Percentiles rank a stretch among this genome's conserved stretches.
Evolutionary conservation across 2,329 filamentous ascomycete species (phyloP).

Genomic region (Stemphylium vesicarium): DNA sequence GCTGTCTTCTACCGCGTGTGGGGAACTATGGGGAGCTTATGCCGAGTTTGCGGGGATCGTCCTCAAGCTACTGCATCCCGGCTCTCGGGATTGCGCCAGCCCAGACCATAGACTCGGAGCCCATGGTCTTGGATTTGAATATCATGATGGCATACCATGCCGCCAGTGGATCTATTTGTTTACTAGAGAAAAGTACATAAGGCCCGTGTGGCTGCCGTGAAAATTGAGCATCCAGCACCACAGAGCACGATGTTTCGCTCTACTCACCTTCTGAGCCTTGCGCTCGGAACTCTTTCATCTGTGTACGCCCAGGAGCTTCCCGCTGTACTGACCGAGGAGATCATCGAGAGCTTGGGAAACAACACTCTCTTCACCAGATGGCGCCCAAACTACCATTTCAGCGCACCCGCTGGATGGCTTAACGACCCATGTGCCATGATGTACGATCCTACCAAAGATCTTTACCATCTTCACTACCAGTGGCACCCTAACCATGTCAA

Average conservation of each 20-base stretch:
- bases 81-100: conserved; percentile 17
- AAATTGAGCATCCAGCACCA: conserved; percentile 6
- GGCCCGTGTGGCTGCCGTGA: conserved; percentile 9
- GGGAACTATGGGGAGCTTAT: conserved; percentile 21
- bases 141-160: conserved; percentile 24
- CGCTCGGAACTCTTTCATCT: conserved; percentile 28
- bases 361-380: conserved; percentile 58
- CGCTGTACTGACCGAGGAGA: conserved; percentile 35
- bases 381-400: conserved; percentile 55
- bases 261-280: conserved; percentile 30
- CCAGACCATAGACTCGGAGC: conserved; percentile 20
- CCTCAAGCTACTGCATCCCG: conserved; percentile 24
- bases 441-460: conserved; percentile 56
- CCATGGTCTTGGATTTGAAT: conserved; percentile 15
- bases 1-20: conserved; percentile 23
- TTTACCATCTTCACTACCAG: conserved; percentile 63
- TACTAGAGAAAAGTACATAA: conserved; percentile 23
- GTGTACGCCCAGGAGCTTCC: conserved; percentile 33
- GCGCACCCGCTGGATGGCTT: conserved; percentile 58
- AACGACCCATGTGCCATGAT: conserved; percentile 52
- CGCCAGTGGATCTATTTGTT: conserved; percentile 11
- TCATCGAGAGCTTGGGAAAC: conserved; percentile 49
- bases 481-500: conserved; percentile 57
- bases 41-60: conserved; percentile 29
- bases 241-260: conserved; percentile 30